A percentile compares a stretch with the other conserved stretches of the same genome.
Conservation (phyloP, 208 protist species). For the Naegleria fowleri region DNA sequence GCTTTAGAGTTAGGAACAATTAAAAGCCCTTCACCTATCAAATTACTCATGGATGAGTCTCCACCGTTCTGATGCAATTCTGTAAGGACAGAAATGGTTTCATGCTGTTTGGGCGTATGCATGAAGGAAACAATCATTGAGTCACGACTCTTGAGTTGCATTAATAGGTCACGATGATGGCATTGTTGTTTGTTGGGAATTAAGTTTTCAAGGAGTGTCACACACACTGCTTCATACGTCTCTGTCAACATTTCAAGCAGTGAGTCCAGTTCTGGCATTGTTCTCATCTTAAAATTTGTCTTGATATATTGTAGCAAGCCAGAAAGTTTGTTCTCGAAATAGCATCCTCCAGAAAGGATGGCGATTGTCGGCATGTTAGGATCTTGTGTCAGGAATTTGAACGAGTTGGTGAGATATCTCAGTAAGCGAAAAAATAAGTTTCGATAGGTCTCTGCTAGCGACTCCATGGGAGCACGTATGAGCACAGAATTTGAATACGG, state of each 20-base stretch:
- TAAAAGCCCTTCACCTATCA: neutral
- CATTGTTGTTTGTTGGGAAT: neutral
- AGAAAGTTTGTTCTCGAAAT: neutral
- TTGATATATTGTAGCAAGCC: neutral
- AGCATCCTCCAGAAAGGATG: neutral
- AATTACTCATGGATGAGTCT: neutral
- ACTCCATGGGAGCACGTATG: neutral
- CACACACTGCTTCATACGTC: neutral
- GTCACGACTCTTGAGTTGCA: neutral
- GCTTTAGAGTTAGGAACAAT: neutral
- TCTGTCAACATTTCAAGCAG: neutral
- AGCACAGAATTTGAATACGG: neutral
- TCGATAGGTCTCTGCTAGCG: neutral
- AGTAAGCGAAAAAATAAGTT: neutral
- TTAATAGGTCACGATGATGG: neutral
- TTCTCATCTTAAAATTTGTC: neutral
- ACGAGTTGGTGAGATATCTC: neutral
- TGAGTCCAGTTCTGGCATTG: too few species aligned
- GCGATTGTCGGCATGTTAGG: neutral
- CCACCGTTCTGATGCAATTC: neutral
- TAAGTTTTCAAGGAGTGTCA: neutral
- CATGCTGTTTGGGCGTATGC: neutral
- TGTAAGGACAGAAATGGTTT: neutral
- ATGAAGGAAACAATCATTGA: neutral
- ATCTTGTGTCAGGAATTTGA: neutral